phyloP scores from a whole-genome alignment of 2,329 filamentous ascomycete species.

The Phialophora tarda region DNA sequence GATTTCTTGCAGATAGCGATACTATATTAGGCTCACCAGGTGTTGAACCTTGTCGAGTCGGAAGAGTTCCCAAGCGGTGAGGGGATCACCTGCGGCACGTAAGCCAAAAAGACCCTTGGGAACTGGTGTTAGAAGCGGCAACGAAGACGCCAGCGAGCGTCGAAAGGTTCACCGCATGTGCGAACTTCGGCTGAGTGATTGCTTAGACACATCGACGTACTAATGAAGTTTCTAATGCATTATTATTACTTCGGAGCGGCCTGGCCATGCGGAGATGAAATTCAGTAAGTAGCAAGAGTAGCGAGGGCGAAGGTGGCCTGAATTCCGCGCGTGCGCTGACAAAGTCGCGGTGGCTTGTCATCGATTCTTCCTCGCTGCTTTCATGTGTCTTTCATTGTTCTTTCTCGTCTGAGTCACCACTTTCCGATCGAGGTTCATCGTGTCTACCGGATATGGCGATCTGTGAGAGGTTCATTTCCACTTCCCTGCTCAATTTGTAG shows the following conservation, averaged over 20 bases:
- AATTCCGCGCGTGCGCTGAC: slow-evolving; percentile 6
- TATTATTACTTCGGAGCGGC: not conserved
- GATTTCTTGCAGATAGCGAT: not conserved
- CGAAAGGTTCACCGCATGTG: not conserved
- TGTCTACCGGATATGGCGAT: not conserved
- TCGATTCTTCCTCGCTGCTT: not conserved
- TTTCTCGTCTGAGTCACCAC: not conserved
- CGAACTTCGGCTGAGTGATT: not conserved
- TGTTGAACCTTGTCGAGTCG: slow-evolving; percentile 13
- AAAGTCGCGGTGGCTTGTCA: not conserved
- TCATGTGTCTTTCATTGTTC: not conserved
- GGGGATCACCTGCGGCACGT: slow-evolving; percentile 10
- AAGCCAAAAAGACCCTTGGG: not conserved
- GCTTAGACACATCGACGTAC: not conserved
- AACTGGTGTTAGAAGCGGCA: not conserved
- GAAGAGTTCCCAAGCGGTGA: slow-evolving; percentile 18
- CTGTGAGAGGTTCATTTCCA: not conserved
- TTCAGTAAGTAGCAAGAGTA: not conserved
- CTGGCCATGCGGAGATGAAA: not conserved
- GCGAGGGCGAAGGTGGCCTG: not conserved
- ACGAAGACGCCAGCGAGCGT: not conserved
- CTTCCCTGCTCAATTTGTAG: slow-evolving; percentile 1
- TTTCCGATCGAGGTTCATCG: slow-evolving; percentile 1
- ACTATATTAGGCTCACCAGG: not conserved
- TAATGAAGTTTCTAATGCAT: not conserved